Evolutionary conservation across 164 flowering plant species (phyloP).

Genomic region (Tinospora cordifolia): DNA sequence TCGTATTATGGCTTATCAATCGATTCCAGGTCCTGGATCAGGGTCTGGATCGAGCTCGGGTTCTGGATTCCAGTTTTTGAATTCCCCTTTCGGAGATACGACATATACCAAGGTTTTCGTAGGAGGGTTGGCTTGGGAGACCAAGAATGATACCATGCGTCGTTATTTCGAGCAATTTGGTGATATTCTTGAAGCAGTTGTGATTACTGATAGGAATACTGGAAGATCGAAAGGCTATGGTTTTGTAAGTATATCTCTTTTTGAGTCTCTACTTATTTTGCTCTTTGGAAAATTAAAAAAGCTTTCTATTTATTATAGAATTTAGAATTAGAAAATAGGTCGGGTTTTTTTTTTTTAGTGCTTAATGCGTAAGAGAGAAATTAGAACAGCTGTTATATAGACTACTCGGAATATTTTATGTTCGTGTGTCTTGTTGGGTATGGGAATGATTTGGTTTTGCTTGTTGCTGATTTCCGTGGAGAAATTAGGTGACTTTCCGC

Average conservation of each 20-base stretch:
- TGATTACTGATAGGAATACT: conserved; percentile 81
- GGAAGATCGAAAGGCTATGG: conserved; percentile 98
- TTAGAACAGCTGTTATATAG: too few species aligned
- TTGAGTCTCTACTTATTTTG: too few species aligned
- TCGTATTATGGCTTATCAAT: conserved; percentile 55
- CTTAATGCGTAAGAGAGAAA: too few species aligned
- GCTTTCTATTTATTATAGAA: too few species aligned
- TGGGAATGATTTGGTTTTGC: too few species aligned
- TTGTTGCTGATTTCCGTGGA: conserved; percentile 42
- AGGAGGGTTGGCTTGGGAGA: conserved; percentile 98
- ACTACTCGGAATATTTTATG: too few species aligned
- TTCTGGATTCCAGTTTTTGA: conserved; percentile 55
- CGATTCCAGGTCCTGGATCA: conserved; percentile 35
- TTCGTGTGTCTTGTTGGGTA: not conserved
- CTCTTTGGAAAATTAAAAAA: too few species aligned
- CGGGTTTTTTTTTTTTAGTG: too few species aligned
- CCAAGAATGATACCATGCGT: conserved; percentile 84
- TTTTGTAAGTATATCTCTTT: conserved; percentile 65
- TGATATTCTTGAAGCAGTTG: conserved; percentile 93
- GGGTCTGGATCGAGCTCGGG: conserved; percentile 36
- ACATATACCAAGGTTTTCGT: conserved; percentile 90
- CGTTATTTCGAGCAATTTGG: conserved; percentile 85
- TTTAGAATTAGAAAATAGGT: too few species aligned
- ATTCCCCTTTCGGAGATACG: conserved; percentile 86
- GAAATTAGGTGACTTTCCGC: conserved; percentile 91